A percentile compares a stretch with the other conserved stretches of the same genome.
Evolutionary conservation across 2,329 filamentous ascomycete species (phyloP).

Genomic region (Sporothrix schenckii): DNA sequence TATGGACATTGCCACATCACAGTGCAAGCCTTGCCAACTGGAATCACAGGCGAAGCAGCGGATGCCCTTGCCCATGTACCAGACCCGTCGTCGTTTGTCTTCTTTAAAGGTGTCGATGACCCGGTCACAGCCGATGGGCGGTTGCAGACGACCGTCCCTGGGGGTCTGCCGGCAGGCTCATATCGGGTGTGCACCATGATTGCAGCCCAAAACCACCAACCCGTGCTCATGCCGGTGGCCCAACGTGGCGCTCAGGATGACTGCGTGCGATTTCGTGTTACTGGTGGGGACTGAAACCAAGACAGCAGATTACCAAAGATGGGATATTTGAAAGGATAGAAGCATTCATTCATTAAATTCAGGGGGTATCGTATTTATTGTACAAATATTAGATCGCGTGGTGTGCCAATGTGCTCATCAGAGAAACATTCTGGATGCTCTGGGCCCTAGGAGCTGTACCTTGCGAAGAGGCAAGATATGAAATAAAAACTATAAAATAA

Average conservation of each 20-base stretch:
- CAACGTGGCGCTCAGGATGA: conserved; percentile 59
- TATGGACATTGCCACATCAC: conserved; percentile 56
- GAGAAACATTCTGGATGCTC: neutral
- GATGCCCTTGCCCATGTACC: conserved; percentile 36
- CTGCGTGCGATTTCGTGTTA: conserved; percentile 54
- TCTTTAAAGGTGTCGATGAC: conserved; percentile 63
- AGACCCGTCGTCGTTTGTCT: conserved; percentile 50
- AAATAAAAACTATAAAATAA: neutral
- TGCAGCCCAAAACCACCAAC: conserved; percentile 57
- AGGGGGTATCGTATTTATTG: conserved; percentile 9
- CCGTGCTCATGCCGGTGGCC: conserved; percentile 60
- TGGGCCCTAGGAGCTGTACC: neutral
- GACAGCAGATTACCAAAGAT: neutral
- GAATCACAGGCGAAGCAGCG: conserved; percentile 3
- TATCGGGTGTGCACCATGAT: conserved; percentile 59
- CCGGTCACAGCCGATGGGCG: conserved; percentile 50
- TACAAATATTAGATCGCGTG: neutral
- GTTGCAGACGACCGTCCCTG: conserved; percentile 50
- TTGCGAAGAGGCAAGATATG: neutral
- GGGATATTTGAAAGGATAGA: neutral
- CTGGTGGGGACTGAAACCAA: neutral
- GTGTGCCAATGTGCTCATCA: neutral
- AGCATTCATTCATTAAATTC: neutral
- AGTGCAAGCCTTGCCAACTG: conserved; percentile 50
- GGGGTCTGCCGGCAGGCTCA: conserved; percentile 51